phyloP scores from a whole-genome alignment of 495 filamentous ascomycete genomes.

The Saxophila tyrrhenica region DNA sequence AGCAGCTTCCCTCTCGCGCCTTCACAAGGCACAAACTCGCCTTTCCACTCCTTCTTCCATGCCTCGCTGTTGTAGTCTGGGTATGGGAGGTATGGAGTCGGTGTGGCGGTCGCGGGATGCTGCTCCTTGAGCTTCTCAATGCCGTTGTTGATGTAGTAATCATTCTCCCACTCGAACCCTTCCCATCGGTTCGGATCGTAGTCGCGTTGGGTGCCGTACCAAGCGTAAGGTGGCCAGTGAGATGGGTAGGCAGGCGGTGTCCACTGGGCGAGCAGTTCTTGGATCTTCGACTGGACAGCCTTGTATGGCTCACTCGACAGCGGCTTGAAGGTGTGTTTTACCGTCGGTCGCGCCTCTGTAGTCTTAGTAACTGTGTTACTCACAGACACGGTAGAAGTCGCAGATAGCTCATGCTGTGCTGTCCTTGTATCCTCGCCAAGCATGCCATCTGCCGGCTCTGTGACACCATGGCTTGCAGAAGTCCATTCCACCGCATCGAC shows the following conservation, averaged over 20 bases:
- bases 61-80: constrained; percentile 38
- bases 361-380: not conserved
- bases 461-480: not conserved
- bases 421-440: not conserved
- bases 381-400: not conserved
- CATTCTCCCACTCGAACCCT: constrained; percentile 23
- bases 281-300: constrained; percentile 18
- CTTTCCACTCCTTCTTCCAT: constrained; percentile 36
- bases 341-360: not conserved
- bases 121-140: constrained; percentile 13
- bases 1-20: constrained; percentile 38
- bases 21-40: constrained; percentile 35
- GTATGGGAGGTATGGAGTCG: constrained; percentile 36
- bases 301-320: constrained; percentile 1
- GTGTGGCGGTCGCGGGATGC: not conserved
- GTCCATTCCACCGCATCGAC: not conserved
- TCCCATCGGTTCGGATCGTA: constrained; percentile 34
- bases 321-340: not conserved
- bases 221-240: constrained; percentile 29
- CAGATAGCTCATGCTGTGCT: not conserved
- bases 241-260: constrained; percentile 15
- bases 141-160: constrained; percentile 15
- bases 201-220: constrained; percentile 22
- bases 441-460: not conserved
- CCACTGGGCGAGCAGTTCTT: constrained; percentile 22